Evolutionary conservation across 352 stramenopile genomes (phyloP).

Genomic region (Pythium aquatile): DNA sequence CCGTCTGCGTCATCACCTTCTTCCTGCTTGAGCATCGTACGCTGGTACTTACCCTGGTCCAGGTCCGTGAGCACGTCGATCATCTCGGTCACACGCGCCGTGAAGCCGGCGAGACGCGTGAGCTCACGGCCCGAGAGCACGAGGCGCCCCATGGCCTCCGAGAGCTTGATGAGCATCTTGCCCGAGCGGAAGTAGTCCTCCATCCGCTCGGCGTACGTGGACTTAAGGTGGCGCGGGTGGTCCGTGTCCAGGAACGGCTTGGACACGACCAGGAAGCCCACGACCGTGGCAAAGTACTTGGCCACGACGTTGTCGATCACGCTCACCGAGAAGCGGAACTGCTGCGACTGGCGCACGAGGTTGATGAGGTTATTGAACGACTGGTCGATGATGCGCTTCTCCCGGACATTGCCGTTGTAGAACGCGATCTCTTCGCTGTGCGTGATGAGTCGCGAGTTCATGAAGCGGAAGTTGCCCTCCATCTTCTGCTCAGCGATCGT

Average conservation of each 20-base stretch:
- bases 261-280: slow-evolving; percentile 80
- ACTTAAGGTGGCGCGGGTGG: slow-evolving; percentile 53
- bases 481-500: slow-evolving; percentile 81
- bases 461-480: slow-evolving; percentile 84
- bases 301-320: slow-evolving; percentile 86
- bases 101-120: slow-evolving; percentile 79
- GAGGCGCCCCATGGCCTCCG: slow-evolving; percentile 79
- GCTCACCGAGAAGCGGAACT: slow-evolving; percentile 83
- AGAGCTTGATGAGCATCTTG: slow-evolving; percentile 87
- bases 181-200: slow-evolving; percentile 84
- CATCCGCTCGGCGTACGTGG: slow-evolving; percentile 76
- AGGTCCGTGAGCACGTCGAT: slow-evolving; percentile 72
- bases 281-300: slow-evolving; percentile 85
- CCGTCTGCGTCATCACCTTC: slow-evolving; percentile 33
- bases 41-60: slow-evolving; percentile 64
- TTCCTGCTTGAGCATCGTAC: slow-evolving; percentile 62
- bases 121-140: slow-evolving; percentile 85
- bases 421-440: slow-evolving; percentile 91
- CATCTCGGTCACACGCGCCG: slow-evolving; percentile 75
- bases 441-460: slow-evolving; percentile 87
- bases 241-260: slow-evolving; percentile 63
- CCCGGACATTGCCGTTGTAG: slow-evolving; percentile 87
- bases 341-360: slow-evolving; percentile 67
- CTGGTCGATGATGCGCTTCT: slow-evolving; percentile 75
- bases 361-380: slow-evolving; percentile 64